Evolutionary conservation across 139 green algal genomes (phyloP), one percentile per base, ranked within the genome.

Genomic region (Nannochloris sp.): DNA sequence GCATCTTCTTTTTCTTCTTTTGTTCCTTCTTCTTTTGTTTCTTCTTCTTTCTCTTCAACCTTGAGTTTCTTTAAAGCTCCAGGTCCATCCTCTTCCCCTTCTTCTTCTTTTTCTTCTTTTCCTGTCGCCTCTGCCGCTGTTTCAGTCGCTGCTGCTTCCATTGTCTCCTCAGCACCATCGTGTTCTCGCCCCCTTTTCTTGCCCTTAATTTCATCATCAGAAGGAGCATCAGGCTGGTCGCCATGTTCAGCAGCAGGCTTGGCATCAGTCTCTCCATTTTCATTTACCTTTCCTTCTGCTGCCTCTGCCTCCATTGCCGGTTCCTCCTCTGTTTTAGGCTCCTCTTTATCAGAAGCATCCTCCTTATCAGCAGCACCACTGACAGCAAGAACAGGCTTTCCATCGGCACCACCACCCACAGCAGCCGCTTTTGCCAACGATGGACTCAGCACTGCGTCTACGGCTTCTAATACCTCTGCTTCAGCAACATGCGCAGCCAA

Each of bases 401-500:
- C n/a, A n/a, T n/a, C n/a, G n/a, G n/a, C n/a, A n/a, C n/a, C n/a
- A n/a, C n/a, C n/a, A n/a, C n/a, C n/a, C n/a, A n/a, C n/a, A n/a
- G n/a, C n/a, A n/a, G n/a, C n/a, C n/a, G n/a, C n/a, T n/a, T n/a
- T n/a, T n/a, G n/a, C n/a, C n/a, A n/a, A n/a, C n/a, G n/a, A n/a
- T n/a, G n/a, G n/a, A n/a, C n/a, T n/a, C n/a, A n/a, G n/a, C n/a
- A n/a, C n/a, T n/a, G n/a, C n/a, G n/a, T 4, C 44, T 36, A 19
- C 19, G 31, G 25, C 46, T 36, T 29, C 30, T 36, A 23, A 32
- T 56, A 32, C 34, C 46, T 6, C 34, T 57, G 23, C 42, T 58
- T 4, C 4, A 19, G 8, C n/a, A 12, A 4, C 14, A 45, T 68
- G 56, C 30, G 53, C 13, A 33, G 70, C 61, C 60, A 85, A 67